A percentile compares a stretch with the other conserved stretches of the same genome.
These are phyloP conservation scores for Pythium sp. DNA, from an alignment of 352 stramenopile species.

Conservation along the genomic window DNA sequence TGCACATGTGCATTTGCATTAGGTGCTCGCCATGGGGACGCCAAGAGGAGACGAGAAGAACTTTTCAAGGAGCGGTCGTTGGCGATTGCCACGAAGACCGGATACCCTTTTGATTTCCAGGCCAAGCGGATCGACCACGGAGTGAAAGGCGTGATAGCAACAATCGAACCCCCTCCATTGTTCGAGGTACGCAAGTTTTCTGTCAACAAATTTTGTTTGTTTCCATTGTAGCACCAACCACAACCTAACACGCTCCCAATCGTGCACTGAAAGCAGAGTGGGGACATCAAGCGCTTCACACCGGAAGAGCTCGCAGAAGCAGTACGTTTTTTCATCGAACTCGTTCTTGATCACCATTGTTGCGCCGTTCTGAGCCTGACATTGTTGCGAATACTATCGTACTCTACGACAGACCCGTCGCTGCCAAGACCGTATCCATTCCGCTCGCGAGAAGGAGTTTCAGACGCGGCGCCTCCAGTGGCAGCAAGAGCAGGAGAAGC, in stretches of 20 bases:
- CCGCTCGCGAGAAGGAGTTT: constrained; percentile 36
- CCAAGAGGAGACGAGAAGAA: constrained; percentile 45
- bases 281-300: constrained; percentile 15
- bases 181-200: constrained; percentile 5
- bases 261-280: neutral
- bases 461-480: constrained; percentile 21
- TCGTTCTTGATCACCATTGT: neutral
- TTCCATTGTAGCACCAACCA: neutral
- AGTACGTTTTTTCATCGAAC: constrained; percentile 19
- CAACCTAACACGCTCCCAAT: neutral
- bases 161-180: neutral
- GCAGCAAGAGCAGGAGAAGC: constrained; percentile 32
- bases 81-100: constrained; percentile 37
- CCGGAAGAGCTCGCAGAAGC: constrained; percentile 27
- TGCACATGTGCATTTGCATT: neutral
- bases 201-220: constrained; percentile 17
- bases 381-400: neutral
- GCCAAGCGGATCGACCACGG: constrained; percentile 9
- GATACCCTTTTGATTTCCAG: constrained; percentile 41
- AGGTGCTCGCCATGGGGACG: constrained; percentile 59
- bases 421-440: constrained; percentile 50
- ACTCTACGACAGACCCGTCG: constrained; percentile 32
- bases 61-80: constrained; percentile 46
- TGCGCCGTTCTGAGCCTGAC: neutral
- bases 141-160: constrained; percentile 9